phyloP scores from a whole-genome alignment of 2,329 filamentous ascomycete genomes.

The Aspergillus ochraceoroseus region DNA sequence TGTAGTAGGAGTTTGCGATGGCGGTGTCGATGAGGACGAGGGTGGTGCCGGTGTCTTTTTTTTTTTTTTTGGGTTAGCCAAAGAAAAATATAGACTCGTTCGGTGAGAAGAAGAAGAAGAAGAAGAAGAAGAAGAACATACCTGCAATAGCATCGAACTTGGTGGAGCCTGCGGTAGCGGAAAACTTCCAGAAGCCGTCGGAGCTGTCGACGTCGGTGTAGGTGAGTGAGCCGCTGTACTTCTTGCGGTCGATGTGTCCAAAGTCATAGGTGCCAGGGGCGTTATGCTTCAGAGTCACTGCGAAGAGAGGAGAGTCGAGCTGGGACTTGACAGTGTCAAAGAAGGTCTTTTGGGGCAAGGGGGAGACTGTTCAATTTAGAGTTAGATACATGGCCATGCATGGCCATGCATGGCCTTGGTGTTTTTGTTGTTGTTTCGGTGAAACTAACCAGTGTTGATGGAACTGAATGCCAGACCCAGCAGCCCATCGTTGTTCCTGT shows the following conservation, averaged over 20 bases:
- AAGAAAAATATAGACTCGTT: not conserved
- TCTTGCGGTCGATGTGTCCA: constrained; percentile 54
- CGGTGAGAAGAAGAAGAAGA: not conserved
- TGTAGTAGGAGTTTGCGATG: constrained; percentile 58
- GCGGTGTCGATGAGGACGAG: constrained; percentile 55
- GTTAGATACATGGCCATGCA: no score
- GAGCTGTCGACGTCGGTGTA: constrained; percentile 54
- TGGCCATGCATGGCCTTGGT: no score
- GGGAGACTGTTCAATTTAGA: constrained; percentile 37
- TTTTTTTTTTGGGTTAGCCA: constrained; percentile 1
- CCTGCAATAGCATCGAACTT: constrained; percentile 54
- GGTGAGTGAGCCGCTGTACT: constrained; percentile 55
- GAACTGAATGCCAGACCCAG: constrained; percentile 57
- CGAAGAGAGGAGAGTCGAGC: constrained; percentile 52
- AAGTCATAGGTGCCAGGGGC: constrained; percentile 53
- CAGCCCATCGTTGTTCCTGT: constrained; percentile 55
- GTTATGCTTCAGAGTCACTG: constrained; percentile 52
- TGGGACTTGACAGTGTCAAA: constrained; percentile 54
- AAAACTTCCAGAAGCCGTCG: constrained; percentile 62
- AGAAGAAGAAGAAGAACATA: constrained; percentile 10
- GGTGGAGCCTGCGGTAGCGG: constrained; percentile 44
- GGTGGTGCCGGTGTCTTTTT: constrained; percentile 62
- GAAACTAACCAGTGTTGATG: constrained; percentile 50
- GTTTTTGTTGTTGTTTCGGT: not conserved
- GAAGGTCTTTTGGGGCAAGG: constrained; percentile 52